Percentiles rank a stretch among this genome's conserved stretches.
These are phyloP conservation scores for Kurtzmaniella natalensis DNA, from an alignment of 1,139 yeast genomes.

Conservation along the genomic window DNA sequence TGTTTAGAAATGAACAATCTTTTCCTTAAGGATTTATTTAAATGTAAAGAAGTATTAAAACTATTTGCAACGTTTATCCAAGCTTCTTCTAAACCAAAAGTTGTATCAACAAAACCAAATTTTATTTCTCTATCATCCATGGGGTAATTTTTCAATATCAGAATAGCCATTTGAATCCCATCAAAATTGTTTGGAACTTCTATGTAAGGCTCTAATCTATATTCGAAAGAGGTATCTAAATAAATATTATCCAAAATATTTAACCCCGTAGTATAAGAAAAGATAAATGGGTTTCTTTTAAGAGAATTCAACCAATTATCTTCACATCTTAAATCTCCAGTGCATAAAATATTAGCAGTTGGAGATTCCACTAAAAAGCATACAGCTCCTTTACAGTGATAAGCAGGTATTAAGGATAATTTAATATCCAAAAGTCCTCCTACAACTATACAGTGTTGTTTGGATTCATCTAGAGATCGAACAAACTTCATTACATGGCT, in stretches of 20 bases:
- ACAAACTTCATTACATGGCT: slow-evolving; percentile 19
- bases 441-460: slow-evolving; percentile 17
- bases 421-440: slow-evolving; percentile 12
- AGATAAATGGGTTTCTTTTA: slow-evolving; percentile 31
- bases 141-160: slow-evolving; percentile 40
- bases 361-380: slow-evolving; percentile 48
- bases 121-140: slow-evolving; percentile 31
- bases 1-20: slow-evolving; percentile 12
- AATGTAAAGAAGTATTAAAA: slow-evolving; percentile 29
- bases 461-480: slow-evolving; percentile 19
- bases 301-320: slow-evolving; percentile 42
- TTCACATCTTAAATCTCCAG: slow-evolving; percentile 63
- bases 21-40: slow-evolving; percentile 20
- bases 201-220: slow-evolving; percentile 47
- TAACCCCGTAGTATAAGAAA: slow-evolving; percentile 38
- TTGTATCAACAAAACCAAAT: slow-evolving; percentile 38
- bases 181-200: slow-evolving; percentile 38
- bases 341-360: slow-evolving; percentile 36
- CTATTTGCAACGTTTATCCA: slow-evolving; percentile 39
- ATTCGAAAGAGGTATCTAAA: slow-evolving; percentile 54
- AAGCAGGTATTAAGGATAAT: slow-evolving; percentile 33
- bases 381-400: slow-evolving; percentile 63
- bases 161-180: slow-evolving; percentile 35
- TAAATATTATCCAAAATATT: slow-evolving; percentile 43
- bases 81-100: slow-evolving; percentile 54